These are phyloP conservation scores for Lactuca sativa DNA, from an alignment of 129 eudicot genomes.

Conservation along the genomic window DNA sequence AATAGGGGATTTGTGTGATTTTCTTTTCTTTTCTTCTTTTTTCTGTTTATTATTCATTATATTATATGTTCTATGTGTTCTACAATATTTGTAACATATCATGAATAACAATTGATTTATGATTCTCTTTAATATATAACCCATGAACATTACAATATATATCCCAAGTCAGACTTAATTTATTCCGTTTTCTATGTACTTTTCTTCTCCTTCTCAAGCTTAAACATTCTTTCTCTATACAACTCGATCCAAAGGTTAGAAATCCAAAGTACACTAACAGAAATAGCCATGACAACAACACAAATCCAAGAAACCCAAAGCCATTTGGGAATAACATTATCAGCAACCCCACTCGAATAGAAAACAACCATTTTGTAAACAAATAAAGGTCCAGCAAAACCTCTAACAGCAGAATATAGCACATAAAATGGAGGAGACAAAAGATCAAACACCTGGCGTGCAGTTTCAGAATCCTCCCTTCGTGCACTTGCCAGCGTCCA, in stretches of 20 bases:
- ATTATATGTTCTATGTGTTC: constrained; percentile 5
- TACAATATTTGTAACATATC: constrained; percentile 4
- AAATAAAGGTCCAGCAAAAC: constrained; percentile 65
- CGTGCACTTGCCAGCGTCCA: constrained; percentile 86
- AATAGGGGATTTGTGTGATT: constrained; percentile 22
- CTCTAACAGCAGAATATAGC: constrained; percentile 69
- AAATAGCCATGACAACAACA: constrained; percentile 70
- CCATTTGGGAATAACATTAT: constrained; percentile 68
- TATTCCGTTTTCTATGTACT: constrained; percentile 25
- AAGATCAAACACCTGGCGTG: constrained; percentile 49
- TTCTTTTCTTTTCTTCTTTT: not conserved
- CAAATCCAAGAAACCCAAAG: constrained; percentile 82
- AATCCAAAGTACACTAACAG: constrained; percentile 78
- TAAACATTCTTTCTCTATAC: constrained; percentile 52
- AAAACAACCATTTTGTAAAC: constrained; percentile 57
- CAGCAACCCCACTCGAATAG: constrained; percentile 63
- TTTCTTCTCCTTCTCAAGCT: constrained; percentile 43
- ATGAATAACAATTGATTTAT: constrained; percentile 9
- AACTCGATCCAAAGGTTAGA: constrained; percentile 60
- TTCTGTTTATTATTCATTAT: constrained; percentile 1
- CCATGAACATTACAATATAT: constrained; percentile 14
- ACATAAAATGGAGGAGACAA: constrained; percentile 72
- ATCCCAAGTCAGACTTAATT: not conserved
- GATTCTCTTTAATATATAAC: not conserved
- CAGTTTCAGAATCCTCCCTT: constrained; percentile 45